Evolutionary conservation across 1,139 yeast species (phyloP).

Genomic region (Geotrichum aggregatum): DNA sequence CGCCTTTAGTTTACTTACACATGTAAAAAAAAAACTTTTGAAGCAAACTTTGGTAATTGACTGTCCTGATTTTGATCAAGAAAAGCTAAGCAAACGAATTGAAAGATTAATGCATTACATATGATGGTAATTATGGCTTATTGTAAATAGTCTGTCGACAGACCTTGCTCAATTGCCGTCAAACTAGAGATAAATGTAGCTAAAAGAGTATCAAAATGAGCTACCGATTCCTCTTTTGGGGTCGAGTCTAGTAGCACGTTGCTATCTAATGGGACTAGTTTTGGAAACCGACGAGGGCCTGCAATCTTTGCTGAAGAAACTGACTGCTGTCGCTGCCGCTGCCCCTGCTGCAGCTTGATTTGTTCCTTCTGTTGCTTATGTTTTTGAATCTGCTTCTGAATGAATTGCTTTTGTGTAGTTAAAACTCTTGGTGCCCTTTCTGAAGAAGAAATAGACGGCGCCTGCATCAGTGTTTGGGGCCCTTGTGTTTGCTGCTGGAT

Average conservation of each 20-base stretch:
- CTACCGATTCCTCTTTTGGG: slow-evolving; percentile 31
- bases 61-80: neutral
- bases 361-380: slow-evolving; percentile 5
- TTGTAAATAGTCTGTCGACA: slow-evolving; percentile 8
- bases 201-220: slow-evolving; percentile 33
- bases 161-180: slow-evolving; percentile 19
- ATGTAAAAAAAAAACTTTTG: neutral
- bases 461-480: neutral
- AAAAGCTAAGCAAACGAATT: neutral
- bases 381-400: slow-evolving; percentile 6
- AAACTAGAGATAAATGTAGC: slow-evolving; percentile 33
- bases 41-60: neutral
- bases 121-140: neutral
- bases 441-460: neutral
- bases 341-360: slow-evolving; percentile 11
- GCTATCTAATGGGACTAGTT: slow-evolving; percentile 30
- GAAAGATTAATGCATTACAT: neutral
- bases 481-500: slow-evolving; percentile 19
- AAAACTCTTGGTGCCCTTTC: slow-evolving; percentile 3
- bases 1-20: slow-evolving; percentile 2
- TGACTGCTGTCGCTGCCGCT: slow-evolving; percentile 3
- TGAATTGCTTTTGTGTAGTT: slow-evolving; percentile 2
- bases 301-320: neutral
- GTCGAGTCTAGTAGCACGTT: slow-evolving; percentile 35
- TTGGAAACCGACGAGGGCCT: slow-evolving; percentile 25